Conservation (phyloP, 2,329 filamentous ascomycete genomes). For the Trichoderma koningii region DNA sequence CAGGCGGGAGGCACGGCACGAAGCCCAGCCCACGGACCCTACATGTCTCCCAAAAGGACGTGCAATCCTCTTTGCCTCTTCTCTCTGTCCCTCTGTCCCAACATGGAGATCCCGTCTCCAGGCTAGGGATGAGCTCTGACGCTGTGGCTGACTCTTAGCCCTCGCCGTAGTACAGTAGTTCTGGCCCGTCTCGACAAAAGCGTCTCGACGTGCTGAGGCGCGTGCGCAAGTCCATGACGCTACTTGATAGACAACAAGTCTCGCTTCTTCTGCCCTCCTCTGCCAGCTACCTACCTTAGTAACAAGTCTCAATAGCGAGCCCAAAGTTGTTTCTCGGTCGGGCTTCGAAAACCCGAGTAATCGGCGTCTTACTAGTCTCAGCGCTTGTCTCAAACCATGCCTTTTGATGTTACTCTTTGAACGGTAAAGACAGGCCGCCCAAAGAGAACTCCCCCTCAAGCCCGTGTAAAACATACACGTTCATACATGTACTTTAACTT, state of each 20-base stretch:
- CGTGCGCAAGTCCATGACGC: not conserved
- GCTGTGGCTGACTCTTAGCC: not conserved
- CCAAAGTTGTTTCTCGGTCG: not conserved
- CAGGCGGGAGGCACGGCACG: slow-evolving; percentile 23
- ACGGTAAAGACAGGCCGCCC: no score
- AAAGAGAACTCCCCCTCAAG: no score
- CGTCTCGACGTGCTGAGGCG: slow-evolving; percentile 16
- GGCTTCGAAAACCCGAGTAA: slow-evolving; percentile 7
- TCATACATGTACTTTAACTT: no score
- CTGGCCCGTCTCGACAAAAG: not conserved
- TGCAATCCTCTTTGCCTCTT: not conserved
- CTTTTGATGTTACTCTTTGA: not conserved
- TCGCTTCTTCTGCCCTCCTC: not conserved
- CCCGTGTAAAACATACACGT: no score
- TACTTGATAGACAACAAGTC: not conserved
- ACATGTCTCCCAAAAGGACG: no score
- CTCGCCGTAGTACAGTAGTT: no score
- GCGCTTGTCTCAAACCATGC: slow-evolving; percentile 5
- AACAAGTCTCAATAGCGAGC: no score
- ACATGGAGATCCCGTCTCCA: not conserved
- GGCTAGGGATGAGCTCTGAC: not conserved
- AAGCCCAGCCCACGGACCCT: slow-evolving; percentile 19
- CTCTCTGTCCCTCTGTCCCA: not conserved
- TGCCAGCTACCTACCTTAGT: no score
- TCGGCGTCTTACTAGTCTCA: slow-evolving; percentile 17